These are phyloP conservation scores for Trichaptum fuscoviolaceum DNA, from an alignment of 768 basidiomycete species.

Conservation along the genomic window DNA sequence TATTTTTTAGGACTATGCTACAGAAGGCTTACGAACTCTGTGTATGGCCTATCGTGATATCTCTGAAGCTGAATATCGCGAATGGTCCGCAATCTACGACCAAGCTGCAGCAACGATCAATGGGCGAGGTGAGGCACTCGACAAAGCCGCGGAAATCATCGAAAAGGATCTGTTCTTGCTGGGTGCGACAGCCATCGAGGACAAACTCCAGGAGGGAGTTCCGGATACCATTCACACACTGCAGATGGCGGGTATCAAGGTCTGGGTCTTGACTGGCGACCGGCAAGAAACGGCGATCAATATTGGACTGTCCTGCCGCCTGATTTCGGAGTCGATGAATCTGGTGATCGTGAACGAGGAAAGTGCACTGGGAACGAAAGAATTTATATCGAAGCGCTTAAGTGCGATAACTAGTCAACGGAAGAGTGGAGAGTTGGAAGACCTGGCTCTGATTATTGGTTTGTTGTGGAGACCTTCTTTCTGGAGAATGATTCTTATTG, in stretches of 20 bases:
- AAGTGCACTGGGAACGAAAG: constrained; percentile 70
- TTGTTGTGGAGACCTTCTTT: constrained; percentile 14
- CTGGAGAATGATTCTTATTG: constrained; percentile 4
- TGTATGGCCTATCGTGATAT: constrained; percentile 94
- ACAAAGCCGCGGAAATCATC: constrained; percentile 91
- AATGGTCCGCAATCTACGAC: constrained; percentile 86
- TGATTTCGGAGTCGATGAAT: constrained; percentile 99
- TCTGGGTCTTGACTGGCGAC: constrained; percentile 98
- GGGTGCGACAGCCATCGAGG: constrained; percentile 97
- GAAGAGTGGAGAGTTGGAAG: constrained; percentile 87
- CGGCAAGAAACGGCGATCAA: constrained; percentile 99
- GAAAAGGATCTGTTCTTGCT: constrained; percentile 91
- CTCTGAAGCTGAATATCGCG: constrained; percentile 80
- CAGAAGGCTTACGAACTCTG: constrained; percentile 94
- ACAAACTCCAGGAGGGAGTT: constrained; percentile 97
- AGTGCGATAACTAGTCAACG: constrained; percentile 92
- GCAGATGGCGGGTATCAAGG: constrained; percentile 98
- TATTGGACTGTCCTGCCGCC: constrained; percentile 93
- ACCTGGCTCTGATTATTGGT: constrained; percentile 94
- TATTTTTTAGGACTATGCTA: constrained; percentile 77
- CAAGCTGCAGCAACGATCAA: constrained; percentile 94
- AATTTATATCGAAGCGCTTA: constrained; percentile 84
- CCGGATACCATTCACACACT: constrained; percentile 97
- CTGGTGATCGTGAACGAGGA: constrained; percentile 94
- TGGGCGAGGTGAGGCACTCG: constrained; percentile 91